A percentile compares a stretch with the other conserved stretches of the same genome.
phyloP scores from a whole-genome alignment of 2,329 filamentous ascomycete species.

The Fusarium dlaminii region DNA sequence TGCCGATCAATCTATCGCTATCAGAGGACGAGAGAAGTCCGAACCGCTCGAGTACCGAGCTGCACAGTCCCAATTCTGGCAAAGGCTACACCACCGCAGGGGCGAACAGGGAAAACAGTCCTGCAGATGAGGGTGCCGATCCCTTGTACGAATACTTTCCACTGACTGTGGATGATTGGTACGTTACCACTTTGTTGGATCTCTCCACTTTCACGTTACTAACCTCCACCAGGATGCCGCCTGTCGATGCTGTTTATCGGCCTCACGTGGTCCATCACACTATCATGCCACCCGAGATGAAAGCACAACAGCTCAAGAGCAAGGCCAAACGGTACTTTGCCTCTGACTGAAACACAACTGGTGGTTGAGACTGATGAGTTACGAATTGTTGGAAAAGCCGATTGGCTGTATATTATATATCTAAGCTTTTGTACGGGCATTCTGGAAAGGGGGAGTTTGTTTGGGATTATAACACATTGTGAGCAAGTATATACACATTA shows the following conservation, averaged over 20 bases:
- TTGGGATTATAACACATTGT: neutral
- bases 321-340: conserved; percentile 79
- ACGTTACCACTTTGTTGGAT: conserved; percentile 35
- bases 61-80: conserved; percentile 61
- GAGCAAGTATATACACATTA: conserved; percentile 2
- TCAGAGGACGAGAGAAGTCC: conserved; percentile 70
- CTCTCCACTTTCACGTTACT: conserved; percentile 13
- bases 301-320: conserved; percentile 71
- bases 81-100: conserved; percentile 50
- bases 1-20: conserved; percentile 63
- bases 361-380: conserved; percentile 30
- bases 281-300: conserved; percentile 73
- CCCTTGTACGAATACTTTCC: conserved; percentile 95
- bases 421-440: neutral
- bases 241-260: conserved; percentile 88
- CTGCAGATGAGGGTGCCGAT: conserved; percentile 81
- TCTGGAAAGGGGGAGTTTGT: conserved; percentile 5
- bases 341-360: conserved; percentile 59
- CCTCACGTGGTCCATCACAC: conserved; percentile 96
- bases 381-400: conserved; percentile 30
- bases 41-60: conserved; percentile 60
- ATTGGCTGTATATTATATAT: conserved; percentile 32
- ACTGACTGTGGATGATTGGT: conserved; percentile 88
- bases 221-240: conserved; percentile 71
- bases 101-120: conserved; percentile 62